Conservation (phyloP, 495 filamentous ascomycete species). For the Trypethelium eluteriae region DNA sequence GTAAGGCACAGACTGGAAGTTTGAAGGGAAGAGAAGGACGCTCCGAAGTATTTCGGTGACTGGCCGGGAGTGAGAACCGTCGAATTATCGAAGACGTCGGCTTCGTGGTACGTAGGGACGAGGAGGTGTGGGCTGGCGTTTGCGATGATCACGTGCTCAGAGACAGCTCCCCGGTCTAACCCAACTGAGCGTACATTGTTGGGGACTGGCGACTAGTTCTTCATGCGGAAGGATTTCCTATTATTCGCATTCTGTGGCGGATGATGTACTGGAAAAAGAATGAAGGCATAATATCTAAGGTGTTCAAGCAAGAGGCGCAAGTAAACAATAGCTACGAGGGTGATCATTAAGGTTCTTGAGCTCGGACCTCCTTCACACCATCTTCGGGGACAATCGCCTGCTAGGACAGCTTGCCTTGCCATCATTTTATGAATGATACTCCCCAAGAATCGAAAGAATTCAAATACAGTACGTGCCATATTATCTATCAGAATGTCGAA, state of each 20-base stretch:
- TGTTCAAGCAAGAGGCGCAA: not conserved
- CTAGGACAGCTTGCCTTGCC: no score
- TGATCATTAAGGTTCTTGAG: not conserved
- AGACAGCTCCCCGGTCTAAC: not conserved
- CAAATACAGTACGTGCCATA: no score
- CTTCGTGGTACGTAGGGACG: not conserved
- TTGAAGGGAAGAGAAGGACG: not conserved
- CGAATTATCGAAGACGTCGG: not conserved
- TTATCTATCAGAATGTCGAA: no score
- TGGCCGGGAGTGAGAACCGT: not conserved
- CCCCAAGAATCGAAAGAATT: no score
- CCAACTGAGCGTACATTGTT: not conserved
- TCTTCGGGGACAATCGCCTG: no score
- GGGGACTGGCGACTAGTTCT: no score
- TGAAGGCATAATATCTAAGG: not conserved
- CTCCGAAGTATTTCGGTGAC: not conserved
- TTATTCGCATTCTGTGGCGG: no score
- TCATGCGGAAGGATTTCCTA: no score
- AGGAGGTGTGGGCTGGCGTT: constrained; percentile 11
- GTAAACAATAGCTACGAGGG: not conserved
- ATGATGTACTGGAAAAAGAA: no score
- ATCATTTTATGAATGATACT: no score
- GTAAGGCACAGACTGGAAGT: not conserved
- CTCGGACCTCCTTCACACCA: not conserved
- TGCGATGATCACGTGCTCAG: constrained; percentile 6